phyloP scores from a whole-genome alignment of 2,329 filamentous ascomycete species.

The Leptodontidium sp. region DNA sequence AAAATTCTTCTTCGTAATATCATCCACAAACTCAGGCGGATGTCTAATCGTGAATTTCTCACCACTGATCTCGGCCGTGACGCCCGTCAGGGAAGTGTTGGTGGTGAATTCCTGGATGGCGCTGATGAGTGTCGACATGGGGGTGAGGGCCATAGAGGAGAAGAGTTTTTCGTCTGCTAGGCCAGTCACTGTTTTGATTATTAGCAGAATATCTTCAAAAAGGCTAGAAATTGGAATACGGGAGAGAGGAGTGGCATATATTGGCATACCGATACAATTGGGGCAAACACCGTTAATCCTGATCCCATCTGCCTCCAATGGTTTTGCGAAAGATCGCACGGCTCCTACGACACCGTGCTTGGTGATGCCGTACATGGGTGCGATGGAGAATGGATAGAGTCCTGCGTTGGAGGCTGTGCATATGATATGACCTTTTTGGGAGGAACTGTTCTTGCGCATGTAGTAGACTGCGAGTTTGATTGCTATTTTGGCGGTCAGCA shows the following conservation, averaged over 20 bases:
- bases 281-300: conserved; percentile 60
- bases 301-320: conserved; percentile 52
- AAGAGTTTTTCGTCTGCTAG: conserved; percentile 50
- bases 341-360: conserved; percentile 59
- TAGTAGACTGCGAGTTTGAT: conserved; percentile 60
- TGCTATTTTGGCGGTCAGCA: conserved; percentile 45
- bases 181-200: conserved; percentile 54
- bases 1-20: conserved; percentile 56
- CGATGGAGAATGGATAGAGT: conserved; percentile 59
- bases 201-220: conserved; percentile 33
- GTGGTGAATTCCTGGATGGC: conserved; percentile 54
- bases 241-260: background rate
- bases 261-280: conserved; percentile 56
- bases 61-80: conserved; percentile 60
- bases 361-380: conserved; percentile 58
- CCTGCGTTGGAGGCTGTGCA: conserved; percentile 63
- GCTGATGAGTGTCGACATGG: conserved; percentile 56
- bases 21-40: conserved; percentile 56
- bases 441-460: conserved; percentile 54
- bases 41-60: conserved; percentile 56
- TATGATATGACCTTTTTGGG: conserved; percentile 49
- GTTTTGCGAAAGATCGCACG: conserved; percentile 55
- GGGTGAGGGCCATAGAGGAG: conserved; percentile 58
- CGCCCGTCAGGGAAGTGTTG: conserved; percentile 52
- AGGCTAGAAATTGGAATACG: no score